Base-by-base conservation (phyloP, 768 basidiomycete species). In the Podaxis sp. region DNA sequence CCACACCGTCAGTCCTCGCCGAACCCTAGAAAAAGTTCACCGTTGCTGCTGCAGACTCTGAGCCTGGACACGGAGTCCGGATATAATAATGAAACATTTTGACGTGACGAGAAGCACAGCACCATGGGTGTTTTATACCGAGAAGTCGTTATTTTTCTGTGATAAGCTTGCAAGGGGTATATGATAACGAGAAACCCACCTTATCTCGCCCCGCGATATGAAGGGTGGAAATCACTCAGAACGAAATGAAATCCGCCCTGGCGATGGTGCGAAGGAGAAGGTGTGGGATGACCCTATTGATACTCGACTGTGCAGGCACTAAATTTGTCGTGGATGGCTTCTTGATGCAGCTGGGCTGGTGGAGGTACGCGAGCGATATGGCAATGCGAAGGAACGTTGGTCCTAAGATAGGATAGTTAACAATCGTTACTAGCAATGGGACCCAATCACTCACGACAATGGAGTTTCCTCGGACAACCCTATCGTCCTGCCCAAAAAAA, bases 391-490 rank as follows among this genome's bases (percentile, higher is more conserved):
- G 40, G 35, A 54, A 37, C 37, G 18, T 37, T 54, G 40, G n/a
- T 23, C 25, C 35, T 38, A 37, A 48, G 36, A 37, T 35, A 47
- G n/a, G 44, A 32, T 56, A 47, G 28, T 13, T 32, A 16, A 36
- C 36, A 25, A 42, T 25, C 36, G 18, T 40, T 48, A 11, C 6
- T 27, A 40, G 32, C 23, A 38, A n/a, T 40, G 28, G 18, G n/a
- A 21, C 6, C 9, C 16, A 36, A 36, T 38, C 25, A 48, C 56
- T 50, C 56, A 50, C 32, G 48, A 25, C n/a, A 37, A 18, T 27
- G 57, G 57, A 40, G 25, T 37, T 59, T 59, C 38, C 37, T 59
- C 57, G 57, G 57, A 59, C 50, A 51, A 50, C 51, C 47, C 21
- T 13, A 25, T 40, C 18, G 3, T 25, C 47, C n/a, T 5, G 32